Percentiles rank a stretch among this genome's conserved stretches.
Evolutionary conservation across 768 basidiomycete species (phyloP).

Genomic region (Mycena vitilis): DNA sequence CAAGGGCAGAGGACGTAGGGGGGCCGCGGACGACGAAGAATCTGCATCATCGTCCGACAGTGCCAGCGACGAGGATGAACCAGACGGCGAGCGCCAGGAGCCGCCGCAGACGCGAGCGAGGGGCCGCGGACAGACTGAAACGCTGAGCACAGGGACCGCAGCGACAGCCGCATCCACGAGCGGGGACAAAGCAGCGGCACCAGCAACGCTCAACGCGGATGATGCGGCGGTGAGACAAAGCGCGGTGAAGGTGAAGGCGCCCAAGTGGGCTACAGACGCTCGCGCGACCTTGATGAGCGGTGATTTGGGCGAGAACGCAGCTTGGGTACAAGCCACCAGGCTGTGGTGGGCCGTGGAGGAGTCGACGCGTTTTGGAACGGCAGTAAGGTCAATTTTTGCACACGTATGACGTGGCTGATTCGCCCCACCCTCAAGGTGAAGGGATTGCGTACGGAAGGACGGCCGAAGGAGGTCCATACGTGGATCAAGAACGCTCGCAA

Average conservation of each 20-base stretch:
- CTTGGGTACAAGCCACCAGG: not conserved
- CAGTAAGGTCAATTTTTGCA: not conserved
- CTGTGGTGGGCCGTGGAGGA: too few species aligned
- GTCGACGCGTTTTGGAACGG: not conserved
- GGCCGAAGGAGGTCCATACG: not conserved
- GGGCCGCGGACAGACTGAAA: too few species aligned
- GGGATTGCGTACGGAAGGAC: not conserved
- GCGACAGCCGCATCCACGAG: too few species aligned
- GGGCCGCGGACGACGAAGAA: too few species aligned
- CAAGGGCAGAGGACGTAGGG: not conserved
- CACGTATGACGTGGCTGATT: not conserved
- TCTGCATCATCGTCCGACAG: not conserved
- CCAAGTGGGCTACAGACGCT: not conserved
- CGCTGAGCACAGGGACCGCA: too few species aligned
- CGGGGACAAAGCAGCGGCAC: too few species aligned
- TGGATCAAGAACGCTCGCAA: not conserved
- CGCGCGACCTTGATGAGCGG: not conserved
- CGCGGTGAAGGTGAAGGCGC: too few species aligned
- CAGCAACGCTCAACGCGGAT: too few species aligned
- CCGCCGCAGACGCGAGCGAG: not conserved
- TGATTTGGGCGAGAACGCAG: not conserved
- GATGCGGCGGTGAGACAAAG: too few species aligned
- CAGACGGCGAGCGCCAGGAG: not conserved
- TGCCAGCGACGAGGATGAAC: too few species aligned
- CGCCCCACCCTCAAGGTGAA: not conserved